These are phyloP conservation scores for Grosmannia clavigera DNA, from an alignment of 2,329 filamentous ascomycete genomes.

Conservation along the genomic window DNA sequence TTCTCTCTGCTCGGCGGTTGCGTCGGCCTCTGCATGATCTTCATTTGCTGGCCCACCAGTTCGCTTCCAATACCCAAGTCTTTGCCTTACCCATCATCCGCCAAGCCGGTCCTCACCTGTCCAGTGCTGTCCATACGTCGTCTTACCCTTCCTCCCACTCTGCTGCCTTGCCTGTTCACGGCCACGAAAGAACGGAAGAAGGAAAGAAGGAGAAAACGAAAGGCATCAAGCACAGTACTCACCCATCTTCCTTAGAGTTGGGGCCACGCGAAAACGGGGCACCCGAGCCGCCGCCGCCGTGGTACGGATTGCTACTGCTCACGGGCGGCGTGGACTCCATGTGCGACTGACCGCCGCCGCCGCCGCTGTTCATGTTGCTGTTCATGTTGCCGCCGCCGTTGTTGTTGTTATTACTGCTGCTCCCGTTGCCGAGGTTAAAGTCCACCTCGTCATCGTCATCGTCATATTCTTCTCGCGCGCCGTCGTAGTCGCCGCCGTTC, in stretches of 20 bases:
- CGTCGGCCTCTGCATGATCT: background rate
- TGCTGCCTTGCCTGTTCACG: no score
- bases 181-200: background rate
- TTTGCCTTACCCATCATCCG: no score
- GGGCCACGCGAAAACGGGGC: constrained; percentile 33
- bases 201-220: background rate
- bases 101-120: no score
- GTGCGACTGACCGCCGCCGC: background rate
- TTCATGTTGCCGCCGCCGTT: constrained; percentile 9
- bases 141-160: background rate
- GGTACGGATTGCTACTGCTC: constrained; percentile 13
- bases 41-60: background rate
- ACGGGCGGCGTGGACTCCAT: constrained; percentile 11
- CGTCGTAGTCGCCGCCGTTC: constrained; percentile 11
- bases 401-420: constrained; percentile 17
- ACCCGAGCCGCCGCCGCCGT: background rate
- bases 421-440: constrained; percentile 35
- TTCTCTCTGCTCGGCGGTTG: no score
- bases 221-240: constrained; percentile 30
- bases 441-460: constrained; percentile 42
- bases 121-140: background rate
- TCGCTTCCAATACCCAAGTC: background rate
- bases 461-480: constrained; percentile 27
- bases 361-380: constrained; percentile 13
- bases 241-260: constrained; percentile 85